Conservation (phyloP, 2,329 filamentous ascomycete species). For the Alternaria alternata region DNA sequence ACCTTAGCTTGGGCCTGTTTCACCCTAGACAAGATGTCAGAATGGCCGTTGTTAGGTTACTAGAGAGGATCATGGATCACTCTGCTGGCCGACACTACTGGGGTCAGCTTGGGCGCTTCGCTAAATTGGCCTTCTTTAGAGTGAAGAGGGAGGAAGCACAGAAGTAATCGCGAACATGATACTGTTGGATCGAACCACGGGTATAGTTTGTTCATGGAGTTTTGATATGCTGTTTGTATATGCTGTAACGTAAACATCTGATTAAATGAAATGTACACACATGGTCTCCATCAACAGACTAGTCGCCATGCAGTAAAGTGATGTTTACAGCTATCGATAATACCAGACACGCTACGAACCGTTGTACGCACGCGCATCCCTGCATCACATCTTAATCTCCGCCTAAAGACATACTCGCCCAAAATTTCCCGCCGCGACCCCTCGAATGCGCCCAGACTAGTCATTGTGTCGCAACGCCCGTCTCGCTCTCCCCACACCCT, state of each 20-base stretch:
- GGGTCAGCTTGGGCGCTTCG: slow-evolving; percentile 83
- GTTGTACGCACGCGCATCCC: slow-evolving; percentile 18
- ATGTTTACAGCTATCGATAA: slow-evolving; percentile 10
- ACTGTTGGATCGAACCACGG: not conserved
- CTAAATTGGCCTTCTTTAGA: slow-evolving; percentile 84
- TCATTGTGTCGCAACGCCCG: slow-evolving; percentile 16
- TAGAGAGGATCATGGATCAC: slow-evolving; percentile 84
- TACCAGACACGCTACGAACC: slow-evolving; percentile 1
- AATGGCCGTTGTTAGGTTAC: slow-evolving; percentile 75
- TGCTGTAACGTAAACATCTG: not conserved
- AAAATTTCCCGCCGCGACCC: slow-evolving; percentile 25
- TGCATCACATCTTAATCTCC: slow-evolving; percentile 17
- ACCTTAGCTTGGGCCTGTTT: slow-evolving; percentile 88
- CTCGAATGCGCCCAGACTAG: slow-evolving; percentile 27
- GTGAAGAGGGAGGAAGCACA: slow-evolving; percentile 69
- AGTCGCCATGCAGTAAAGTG: not conserved
- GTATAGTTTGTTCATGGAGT: slow-evolving; percentile 1
- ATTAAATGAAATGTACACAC: slow-evolving; percentile 3
- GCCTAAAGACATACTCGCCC: slow-evolving; percentile 19
- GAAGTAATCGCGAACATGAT: not conserved
- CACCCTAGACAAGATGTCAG: slow-evolving; percentile 86
- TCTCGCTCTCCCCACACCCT: not conserved
- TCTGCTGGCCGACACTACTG: slow-evolving; percentile 95
- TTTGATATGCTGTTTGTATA: not conserved
- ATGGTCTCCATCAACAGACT: not conserved